Percentiles rank a stretch among this genome's conserved stretches.
Conservation (phyloP, 2,329 filamentous ascomycete genomes). For the Elsinoe ampelina region DNA sequence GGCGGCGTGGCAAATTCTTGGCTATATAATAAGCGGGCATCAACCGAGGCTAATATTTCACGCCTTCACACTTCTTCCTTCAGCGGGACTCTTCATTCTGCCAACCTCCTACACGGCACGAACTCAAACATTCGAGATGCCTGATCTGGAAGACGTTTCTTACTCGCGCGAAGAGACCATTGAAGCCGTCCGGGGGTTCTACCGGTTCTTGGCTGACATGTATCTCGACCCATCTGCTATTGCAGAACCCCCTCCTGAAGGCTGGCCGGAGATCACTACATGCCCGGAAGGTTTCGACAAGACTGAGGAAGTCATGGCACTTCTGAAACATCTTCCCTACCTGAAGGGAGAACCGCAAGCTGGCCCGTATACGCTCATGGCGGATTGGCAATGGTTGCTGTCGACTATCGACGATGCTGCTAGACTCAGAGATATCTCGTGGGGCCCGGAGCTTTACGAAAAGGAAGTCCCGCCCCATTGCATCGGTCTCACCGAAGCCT, state of each 20-base stretch:
- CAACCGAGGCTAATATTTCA: no score
- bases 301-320: no score
- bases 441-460: no score
- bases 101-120: no score
- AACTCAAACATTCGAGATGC: neutral
- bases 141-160: neutral
- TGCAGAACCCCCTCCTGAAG: neutral
- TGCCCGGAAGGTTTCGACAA: neutral
- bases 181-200: neutral
- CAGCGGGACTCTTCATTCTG: no score
- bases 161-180: slow-evolving; percentile 8
- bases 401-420: neutral
- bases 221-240: neutral
- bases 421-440: no score
- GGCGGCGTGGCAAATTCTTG: no score
- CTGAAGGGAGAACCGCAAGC: no score
- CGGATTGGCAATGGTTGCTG: neutral
- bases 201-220: neutral
- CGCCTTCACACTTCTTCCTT: no score
- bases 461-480: neutral
- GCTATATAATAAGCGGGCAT: no score
- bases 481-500: neutral
- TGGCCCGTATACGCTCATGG: no score
- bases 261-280: neutral
- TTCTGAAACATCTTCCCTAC: no score